Conservation (phyloP, 805 yeast genomes). For the Candida pseudoglaebosa region DNA sequence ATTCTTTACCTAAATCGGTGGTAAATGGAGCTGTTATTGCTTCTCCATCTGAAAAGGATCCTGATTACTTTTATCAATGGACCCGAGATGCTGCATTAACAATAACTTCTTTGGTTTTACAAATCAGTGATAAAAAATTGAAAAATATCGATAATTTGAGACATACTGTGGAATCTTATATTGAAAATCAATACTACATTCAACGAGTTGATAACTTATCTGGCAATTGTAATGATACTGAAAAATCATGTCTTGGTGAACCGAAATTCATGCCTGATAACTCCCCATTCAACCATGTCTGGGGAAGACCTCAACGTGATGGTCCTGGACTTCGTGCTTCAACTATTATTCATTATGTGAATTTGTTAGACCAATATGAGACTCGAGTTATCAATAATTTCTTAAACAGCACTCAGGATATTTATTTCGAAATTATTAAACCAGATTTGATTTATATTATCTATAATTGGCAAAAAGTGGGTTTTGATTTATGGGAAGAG, state of each 20-base stretch:
- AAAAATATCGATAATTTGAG: slow-evolving; percentile 8
- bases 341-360: slow-evolving; percentile 56
- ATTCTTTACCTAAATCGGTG: slow-evolving; percentile 29
- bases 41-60: slow-evolving; percentile 65
- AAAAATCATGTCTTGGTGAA: slow-evolving; percentile 70
- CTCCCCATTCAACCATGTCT: slow-evolving; percentile 53
- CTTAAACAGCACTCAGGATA: slow-evolving; percentile 25
- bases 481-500: slow-evolving; percentile 97
- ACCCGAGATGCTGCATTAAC: slow-evolving; percentile 85
- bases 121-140: slow-evolving; percentile 1
- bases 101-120: slow-evolving; percentile 55
- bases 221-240: slow-evolving; percentile 48
- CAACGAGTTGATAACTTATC: slow-evolving; percentile 69
- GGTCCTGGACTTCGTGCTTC: slow-evolving; percentile 85
- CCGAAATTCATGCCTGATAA: slow-evolving; percentile 79
- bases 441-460: slow-evolving; percentile 68
- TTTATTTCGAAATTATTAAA: slow-evolving; percentile 53
- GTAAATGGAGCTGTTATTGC: slow-evolving; percentile 77
- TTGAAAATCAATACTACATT: slow-evolving; percentile 51
- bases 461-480: slow-evolving; percentile 55
- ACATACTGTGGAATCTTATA: slow-evolving; percentile 51
- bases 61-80: slow-evolving; percentile 91
- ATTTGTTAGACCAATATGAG: slow-evolving; percentile 32
- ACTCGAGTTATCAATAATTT: slow-evolving; percentile 18
- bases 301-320: slow-evolving; percentile 97